A percentile compares a stretch with the other conserved stretches of the same genome.
phyloP scores from a whole-genome alignment of 768 basidiomycete genomes.

The Sistotremastrum suecicum region DNA sequence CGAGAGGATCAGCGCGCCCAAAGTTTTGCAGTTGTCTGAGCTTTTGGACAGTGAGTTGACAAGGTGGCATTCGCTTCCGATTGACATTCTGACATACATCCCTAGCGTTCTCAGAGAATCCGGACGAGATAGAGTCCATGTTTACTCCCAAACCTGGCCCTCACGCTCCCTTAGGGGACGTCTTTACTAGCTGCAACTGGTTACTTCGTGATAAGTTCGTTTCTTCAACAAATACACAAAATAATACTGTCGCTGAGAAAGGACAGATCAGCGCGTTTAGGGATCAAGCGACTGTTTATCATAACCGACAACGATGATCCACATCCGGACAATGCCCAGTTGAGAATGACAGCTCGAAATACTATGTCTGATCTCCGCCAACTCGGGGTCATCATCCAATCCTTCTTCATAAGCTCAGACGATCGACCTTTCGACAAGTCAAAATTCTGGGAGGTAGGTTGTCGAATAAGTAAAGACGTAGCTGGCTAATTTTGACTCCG shows the following conservation, averaged over 20 bases:
- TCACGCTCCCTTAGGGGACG: conserved; percentile 70
- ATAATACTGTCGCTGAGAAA: background rate
- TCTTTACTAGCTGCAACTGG: conserved; percentile 85
- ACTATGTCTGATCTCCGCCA: conserved; percentile 59
- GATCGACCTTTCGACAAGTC: conserved; percentile 54
- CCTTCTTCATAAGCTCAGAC: conserved; percentile 73
- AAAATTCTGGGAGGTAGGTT: conserved; percentile 66
- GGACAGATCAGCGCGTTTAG: conserved; percentile 66
- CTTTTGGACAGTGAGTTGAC: conserved; percentile 56
- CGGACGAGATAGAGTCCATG: conserved; percentile 34
- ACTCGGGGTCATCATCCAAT: conserved; percentile 66
- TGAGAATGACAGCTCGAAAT: conserved; percentile 7
- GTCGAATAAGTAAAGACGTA: too few species aligned
- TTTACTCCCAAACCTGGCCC: conserved; percentile 50
- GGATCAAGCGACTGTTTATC: conserved; percentile 84
- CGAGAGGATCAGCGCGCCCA: conserved; percentile 61
- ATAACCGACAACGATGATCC: conserved; percentile 88
- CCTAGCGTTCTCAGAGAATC: conserved; percentile 54
- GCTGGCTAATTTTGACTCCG: too few species aligned
- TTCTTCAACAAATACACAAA: background rate
- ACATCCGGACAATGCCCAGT: conserved; percentile 20
- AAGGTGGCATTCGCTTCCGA: background rate
- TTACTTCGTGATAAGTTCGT: conserved; percentile 75
- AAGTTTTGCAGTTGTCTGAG: conserved; percentile 64
- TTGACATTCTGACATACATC: background rate